Evolutionary conservation across 2,329 filamentous ascomycete genomes (phyloP).

Genomic region (Sclerotinia trifoliorum): DNA sequence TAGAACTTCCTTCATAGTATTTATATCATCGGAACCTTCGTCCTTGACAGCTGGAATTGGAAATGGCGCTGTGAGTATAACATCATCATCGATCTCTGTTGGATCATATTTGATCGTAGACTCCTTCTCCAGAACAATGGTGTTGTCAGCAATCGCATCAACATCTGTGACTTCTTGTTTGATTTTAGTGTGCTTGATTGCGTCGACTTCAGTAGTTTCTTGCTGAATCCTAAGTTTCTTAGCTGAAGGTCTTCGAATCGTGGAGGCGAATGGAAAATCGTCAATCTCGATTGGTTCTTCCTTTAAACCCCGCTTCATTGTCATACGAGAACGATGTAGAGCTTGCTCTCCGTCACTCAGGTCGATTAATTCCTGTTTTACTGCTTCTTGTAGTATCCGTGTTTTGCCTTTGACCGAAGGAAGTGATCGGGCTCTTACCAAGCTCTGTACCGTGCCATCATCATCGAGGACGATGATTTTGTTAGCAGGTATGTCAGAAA

Average conservation of each 20-base stretch:
- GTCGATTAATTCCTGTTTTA: background rate
- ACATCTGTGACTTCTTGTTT: background rate
- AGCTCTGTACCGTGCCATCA: background rate
- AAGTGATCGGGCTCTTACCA: no score
- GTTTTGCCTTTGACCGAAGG: background rate
- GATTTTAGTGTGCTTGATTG: background rate
- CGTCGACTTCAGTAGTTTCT: background rate
- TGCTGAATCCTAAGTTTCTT: background rate
- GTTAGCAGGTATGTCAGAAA: background rate
- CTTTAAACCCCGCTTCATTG: background rate
- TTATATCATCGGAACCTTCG: background rate
- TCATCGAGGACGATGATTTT: background rate
- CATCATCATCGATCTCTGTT: background rate
- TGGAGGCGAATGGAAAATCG: background rate
- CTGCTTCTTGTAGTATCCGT: background rate
- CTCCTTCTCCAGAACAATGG: background rate
- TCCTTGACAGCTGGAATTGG: background rate
- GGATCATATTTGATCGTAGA: background rate
- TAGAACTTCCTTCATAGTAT: background rate
- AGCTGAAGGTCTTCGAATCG: no score
- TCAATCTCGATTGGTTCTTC: background rate
- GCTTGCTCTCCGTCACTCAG: background rate
- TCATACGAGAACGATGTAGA: fast-evolving
- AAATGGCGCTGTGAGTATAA: fast-evolving
- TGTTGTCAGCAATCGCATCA: background rate